phyloP scores from a whole-genome alignment of 2,329 filamentous ascomycete genomes.

The Colletotrichum sp. region DNA sequence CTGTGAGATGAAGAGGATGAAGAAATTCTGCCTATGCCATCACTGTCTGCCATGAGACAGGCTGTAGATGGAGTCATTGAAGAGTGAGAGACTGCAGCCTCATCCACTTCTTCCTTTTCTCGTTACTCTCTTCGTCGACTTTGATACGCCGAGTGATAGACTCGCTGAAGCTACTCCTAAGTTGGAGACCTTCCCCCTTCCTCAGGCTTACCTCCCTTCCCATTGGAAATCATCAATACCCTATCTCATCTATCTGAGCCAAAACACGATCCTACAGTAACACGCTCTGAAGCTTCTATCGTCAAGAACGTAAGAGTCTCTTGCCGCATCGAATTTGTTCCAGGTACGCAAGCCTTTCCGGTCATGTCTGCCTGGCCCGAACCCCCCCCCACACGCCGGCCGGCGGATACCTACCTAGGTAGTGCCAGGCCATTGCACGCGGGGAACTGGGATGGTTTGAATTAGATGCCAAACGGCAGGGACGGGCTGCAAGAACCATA shows the following conservation, averaged over 20 bases:
- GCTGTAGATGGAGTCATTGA: too few species aligned
- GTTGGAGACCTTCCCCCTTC: background rate
- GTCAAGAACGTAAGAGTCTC: background rate
- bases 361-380: background rate
- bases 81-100: too few species aligned
- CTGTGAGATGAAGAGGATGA: too few species aligned
- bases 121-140: background rate
- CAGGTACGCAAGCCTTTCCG: background rate
- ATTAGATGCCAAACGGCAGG: background rate
- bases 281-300: background rate
- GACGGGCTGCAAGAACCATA: background rate
- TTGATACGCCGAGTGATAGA: background rate
- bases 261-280: background rate
- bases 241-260: background rate
- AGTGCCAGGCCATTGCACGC: background rate
- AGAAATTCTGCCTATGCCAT: too few species aligned
- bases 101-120: too few species aligned
- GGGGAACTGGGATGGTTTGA: background rate
- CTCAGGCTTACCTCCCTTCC: background rate
- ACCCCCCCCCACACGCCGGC: background rate
- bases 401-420: background rate
- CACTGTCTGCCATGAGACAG: too few species aligned
- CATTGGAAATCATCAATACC: background rate
- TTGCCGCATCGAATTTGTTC: background rate
- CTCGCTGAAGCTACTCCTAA: background rate